Base-by-base conservation (phyloP, 371 early-diverging fungal species). In the Mortierella sp. region DNA sequence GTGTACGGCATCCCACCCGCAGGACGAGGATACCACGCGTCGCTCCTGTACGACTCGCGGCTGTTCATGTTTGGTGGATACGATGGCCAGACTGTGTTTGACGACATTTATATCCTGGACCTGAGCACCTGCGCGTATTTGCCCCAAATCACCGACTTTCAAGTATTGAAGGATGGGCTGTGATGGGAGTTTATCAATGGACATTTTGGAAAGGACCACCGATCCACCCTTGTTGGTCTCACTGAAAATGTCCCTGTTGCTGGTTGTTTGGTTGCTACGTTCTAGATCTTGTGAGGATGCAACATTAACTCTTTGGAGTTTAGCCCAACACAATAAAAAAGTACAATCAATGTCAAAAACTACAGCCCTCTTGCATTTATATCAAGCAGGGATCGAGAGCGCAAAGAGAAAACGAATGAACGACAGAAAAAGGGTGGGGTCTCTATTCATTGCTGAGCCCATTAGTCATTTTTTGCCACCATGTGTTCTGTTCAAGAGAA, bases 61-160 rank as follows among this genome's bases (percentile, higher is more conserved):
- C 72, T 97, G 68, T 96, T 94, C 82, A 77, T 96, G 43, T 91
- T 94, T 80, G 98, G 98, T 68, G 98, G 98, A 8, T 97, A 95
- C 80, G 95, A 97, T 80, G 97, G 97, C 10, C 90, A 90, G 56
- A 89, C 91, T 32, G 95, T 96, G 5, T 97, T 95, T 92, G 94
- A 94, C 71, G 97, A 97, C 76, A 89, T 97, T 49, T 93, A 93
- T 81, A 91, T 95, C 35, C 88, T 97, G n/a, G 98, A 97, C 79
- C 88, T 97, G 49, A 92, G 95, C 55, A 93, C 94, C 0, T 93
- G 93, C 55, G 94, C 96, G 7, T 96, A 96, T 78, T 82, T 95
- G 24, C 93, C 93, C 2, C 94, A 93, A 80, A 93, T 95, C 68
- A 93, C 92, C 6, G 91, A 92, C 65, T 93, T 93, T 81, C 79